A percentile compares a stretch with the other conserved stretches of the same genome.
Evolutionary conservation across 192 early-diverging fungal species (phyloP).

Genomic region (Umbelopsis sp.): DNA sequence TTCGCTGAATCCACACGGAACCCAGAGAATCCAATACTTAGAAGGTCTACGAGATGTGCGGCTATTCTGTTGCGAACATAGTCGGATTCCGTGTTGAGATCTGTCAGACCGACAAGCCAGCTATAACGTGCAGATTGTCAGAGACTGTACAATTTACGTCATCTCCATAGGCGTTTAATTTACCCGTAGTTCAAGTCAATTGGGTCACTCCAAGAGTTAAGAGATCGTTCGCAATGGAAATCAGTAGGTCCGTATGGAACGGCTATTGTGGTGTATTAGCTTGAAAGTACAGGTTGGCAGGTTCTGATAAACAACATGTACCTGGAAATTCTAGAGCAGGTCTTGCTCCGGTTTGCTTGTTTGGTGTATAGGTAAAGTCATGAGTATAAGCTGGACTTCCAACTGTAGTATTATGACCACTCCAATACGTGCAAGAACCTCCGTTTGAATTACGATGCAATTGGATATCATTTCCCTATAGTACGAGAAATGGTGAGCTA

Average conservation of each 20-base stretch:
- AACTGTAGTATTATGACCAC: not conserved
- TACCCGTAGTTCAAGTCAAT: not conserved
- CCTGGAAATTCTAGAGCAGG: not conserved
- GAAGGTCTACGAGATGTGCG: not conserved
- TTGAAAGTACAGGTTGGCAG: too few relatives aligned
- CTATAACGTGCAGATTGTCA: not conserved
- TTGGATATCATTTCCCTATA: not conserved
- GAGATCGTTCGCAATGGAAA: conserved; percentile 9
- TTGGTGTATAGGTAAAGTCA: not conserved
- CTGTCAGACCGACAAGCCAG: not conserved
- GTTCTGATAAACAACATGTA: not conserved
- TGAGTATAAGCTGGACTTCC: conserved; percentile 3
- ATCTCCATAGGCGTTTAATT: not conserved
- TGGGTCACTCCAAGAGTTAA: not conserved
- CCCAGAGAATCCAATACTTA: not conserved
- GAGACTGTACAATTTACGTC: not conserved
- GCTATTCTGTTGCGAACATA: conserved; percentile 2
- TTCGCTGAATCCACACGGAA: not conserved
- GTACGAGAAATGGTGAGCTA: not conserved
- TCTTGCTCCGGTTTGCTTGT: not conserved
- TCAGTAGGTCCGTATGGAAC: conserved; percentile 2
- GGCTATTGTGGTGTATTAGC: not conserved
- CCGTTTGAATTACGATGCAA: not conserved
- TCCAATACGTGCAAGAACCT: not conserved
- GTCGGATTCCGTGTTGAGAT: conserved; percentile 1